Conservation (phyloP, 768 basidiomycete species). For the Galerina marginata region DNA sequence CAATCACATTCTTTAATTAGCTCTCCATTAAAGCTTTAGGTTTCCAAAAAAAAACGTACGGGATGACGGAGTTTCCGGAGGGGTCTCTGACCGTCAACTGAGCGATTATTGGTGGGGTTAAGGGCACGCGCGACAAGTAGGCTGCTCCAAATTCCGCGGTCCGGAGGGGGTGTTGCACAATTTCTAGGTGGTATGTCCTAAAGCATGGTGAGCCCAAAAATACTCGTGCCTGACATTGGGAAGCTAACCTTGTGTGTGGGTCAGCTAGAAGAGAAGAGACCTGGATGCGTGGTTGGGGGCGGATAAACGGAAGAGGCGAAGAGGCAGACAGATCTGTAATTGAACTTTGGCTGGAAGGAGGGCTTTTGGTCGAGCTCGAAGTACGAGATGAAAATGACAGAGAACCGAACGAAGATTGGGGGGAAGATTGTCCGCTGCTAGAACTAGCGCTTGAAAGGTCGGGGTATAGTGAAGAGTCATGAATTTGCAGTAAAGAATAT, state of each 20-base stretch:
- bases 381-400: slow-evolving; percentile 42
- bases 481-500: slow-evolving; percentile 23
- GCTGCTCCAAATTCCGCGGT: slow-evolving; percentile 83
- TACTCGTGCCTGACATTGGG: background rate
- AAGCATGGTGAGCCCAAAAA: slow-evolving; percentile 3
- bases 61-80: slow-evolving; percentile 71
- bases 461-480: slow-evolving; percentile 19
- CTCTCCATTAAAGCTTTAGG: background rate
- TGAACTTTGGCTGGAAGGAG: slow-evolving; percentile 49
- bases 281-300: slow-evolving; percentile 57
- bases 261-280: slow-evolving; percentile 64
- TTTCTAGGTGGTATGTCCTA: slow-evolving; percentile 80
- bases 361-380: slow-evolving; percentile 45
- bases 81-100: slow-evolving; percentile 78
- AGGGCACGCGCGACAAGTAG: slow-evolving; percentile 77
- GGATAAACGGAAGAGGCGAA: slow-evolving; percentile 38
- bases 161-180: slow-evolving; percentile 83
- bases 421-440: slow-evolving; percentile 55
- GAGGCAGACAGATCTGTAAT: slow-evolving; percentile 40
- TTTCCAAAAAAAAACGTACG: slow-evolving; percentile 60
- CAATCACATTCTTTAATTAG: background rate
- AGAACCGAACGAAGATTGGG: slow-evolving; percentile 49
- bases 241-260: slow-evolving; percentile 55
- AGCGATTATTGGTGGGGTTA: slow-evolving; percentile 85
- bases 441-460: slow-evolving; percentile 30